Evolutionary conservation across 306 rosid species (phyloP), one percentile per base, ranked within the genome.

Genomic region (Datisca glomerata): DNA sequence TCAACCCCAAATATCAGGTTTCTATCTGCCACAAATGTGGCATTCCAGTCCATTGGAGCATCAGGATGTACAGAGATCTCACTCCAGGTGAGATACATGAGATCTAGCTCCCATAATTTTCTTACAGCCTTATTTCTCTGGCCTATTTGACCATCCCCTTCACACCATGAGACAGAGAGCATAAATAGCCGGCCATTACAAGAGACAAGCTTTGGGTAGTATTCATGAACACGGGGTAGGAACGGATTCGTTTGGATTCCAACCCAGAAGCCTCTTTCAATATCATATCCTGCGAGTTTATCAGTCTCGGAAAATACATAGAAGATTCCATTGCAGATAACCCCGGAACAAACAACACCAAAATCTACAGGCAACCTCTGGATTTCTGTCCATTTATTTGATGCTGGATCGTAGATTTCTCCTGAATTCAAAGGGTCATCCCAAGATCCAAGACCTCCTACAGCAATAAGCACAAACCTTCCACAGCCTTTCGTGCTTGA

Each of bases 21-120:
- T 59, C 81, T 64, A 40, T 75, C 84, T 0, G 86, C 79, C 49
- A 80, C 73, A 57, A 91, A 91, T 13, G 55, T 76, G 23, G 98
- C 94, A 60, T 78, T 91, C 96, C 98, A 91, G 67, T 91, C 98
- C 98, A 91, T 91, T 50, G 98, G 98, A 24, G 96, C 98, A 73
- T 91, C 98, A 8, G 98, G 98, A 69, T 91, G 98, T 49, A 80
- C 85, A 0, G 92, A 80, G 56, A 72, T 86, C 72, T 91, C 87
- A 0, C 69, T 55, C 98, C 98, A 91, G 49, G 65, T 62, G 41
- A 72, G 89, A 70, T 72, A 65, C 69, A 67, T 41, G 62, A 85
- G 89, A 65, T 85, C 89, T 27, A 85, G 70, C 71, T 85, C 96
- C 96, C 93, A 85, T 36, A 80, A 51, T 57, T 85, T 85, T 61